phyloP scores from a whole-genome alignment of 192 early-diverging fungal species.

The Rhizophagus clarus region DNA sequence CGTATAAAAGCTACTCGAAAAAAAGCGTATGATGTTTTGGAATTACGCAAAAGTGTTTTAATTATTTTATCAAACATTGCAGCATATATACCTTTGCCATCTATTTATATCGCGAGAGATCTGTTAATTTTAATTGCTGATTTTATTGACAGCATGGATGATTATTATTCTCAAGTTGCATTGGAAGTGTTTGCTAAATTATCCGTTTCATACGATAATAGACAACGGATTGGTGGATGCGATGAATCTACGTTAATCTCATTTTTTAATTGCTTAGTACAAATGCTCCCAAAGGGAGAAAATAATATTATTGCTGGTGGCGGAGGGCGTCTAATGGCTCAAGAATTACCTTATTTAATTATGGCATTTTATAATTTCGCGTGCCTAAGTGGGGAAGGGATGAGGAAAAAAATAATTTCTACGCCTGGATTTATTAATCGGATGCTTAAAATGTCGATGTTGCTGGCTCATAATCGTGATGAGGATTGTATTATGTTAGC shows the following conservation, averaged over 20 bases:
- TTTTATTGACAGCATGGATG: constrained; percentile 53
- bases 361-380: constrained; percentile 57
- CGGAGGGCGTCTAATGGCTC: constrained; percentile 27
- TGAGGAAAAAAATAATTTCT: constrained; percentile 9
- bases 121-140: constrained; percentile 52
- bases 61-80: constrained; percentile 68
- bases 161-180: constrained; percentile 62
- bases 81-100: constrained; percentile 46
- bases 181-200: constrained; percentile 66
- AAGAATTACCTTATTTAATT: constrained; percentile 53
- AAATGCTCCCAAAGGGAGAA: constrained; percentile 37
- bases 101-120: constrained; percentile 39
- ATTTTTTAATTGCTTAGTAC: constrained; percentile 41
- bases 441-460: constrained; percentile 24
- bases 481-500: constrained; percentile 16
- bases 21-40: constrained; percentile 49
- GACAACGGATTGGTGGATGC: constrained; percentile 42
- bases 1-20: background rate
- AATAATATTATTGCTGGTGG: constrained; percentile 28
- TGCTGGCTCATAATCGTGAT: background rate
- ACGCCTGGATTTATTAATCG: constrained; percentile 20
- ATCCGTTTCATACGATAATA: constrained; percentile 57
- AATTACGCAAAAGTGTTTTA: constrained; percentile 65
- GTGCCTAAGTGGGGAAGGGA: constrained; percentile 25
- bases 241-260: constrained; percentile 37